Conservation (phyloP, 2,329 filamentous ascomycete genomes). For the Trichoderma atrobrunneum region DNA sequence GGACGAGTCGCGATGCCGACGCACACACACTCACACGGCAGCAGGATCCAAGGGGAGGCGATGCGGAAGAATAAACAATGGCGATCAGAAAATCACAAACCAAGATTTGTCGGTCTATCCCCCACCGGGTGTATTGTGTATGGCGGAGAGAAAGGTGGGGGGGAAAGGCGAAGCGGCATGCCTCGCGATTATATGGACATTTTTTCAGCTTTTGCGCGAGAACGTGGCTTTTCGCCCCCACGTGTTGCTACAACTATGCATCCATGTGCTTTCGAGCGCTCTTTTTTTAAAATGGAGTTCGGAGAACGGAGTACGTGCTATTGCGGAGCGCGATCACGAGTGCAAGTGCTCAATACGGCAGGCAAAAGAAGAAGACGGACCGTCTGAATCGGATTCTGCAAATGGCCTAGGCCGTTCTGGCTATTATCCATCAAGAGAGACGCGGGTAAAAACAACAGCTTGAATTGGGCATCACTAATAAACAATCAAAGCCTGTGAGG, state of each 20-base stretch:
- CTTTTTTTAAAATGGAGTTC: background rate
- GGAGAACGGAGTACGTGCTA: background rate
- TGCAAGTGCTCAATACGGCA: slow-evolving; percentile 5
- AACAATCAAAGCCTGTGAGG: background rate
- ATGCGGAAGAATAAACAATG: background rate
- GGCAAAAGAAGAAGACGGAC: background rate
- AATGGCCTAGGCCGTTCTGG: background rate
- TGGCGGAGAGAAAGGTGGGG: slow-evolving; percentile 5
- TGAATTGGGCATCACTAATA: background rate
- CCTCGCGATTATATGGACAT: background rate
- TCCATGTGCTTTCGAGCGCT: background rate
- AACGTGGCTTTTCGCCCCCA: slow-evolving; percentile 12
- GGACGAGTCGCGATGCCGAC: background rate
- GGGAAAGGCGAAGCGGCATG: background rate
- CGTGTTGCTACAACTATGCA: background rate
- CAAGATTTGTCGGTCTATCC: background rate
- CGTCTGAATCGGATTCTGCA: background rate
- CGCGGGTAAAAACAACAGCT: background rate
- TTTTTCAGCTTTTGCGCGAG: background rate
- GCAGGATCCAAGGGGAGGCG: background rate
- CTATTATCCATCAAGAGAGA: background rate
- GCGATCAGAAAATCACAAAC: slow-evolving; percentile 10
- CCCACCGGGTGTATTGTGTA: background rate
- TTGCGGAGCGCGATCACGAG: slow-evolving; percentile 3
- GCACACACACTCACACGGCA: background rate